phyloP scores from a whole-genome alignment of 108 stramenopile genomes.

The Discostella stelligeroides region DNA sequence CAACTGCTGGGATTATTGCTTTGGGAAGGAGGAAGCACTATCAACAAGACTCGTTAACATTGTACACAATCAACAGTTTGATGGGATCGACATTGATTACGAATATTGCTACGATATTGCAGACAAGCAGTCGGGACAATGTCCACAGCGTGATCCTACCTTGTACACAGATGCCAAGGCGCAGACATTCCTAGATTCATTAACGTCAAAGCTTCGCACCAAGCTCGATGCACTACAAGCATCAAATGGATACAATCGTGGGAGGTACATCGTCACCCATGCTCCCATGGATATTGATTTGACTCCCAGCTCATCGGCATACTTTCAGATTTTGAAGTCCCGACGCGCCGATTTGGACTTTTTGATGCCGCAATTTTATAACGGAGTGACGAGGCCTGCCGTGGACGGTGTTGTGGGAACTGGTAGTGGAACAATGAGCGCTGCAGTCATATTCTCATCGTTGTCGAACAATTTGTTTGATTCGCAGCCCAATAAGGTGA shows the following conservation, averaged over 20 bases:
- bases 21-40: conserved; percentile 55
- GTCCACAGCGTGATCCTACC: conserved; percentile 17
- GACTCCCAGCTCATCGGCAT: conserved; percentile 35
- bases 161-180: conserved; percentile 32
- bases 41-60: conserved; percentile 51
- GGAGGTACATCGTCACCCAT: conserved; percentile 53
- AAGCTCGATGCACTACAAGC: conserved; percentile 43
- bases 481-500: conserved; percentile 18
- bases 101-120: conserved; percentile 68
- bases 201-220: conserved; percentile 37
- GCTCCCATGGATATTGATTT: conserved; percentile 67
- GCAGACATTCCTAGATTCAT: conserved; percentile 26
- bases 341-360: conserved; percentile 45
- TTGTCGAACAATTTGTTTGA: conserved; percentile 25
- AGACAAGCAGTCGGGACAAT: conserved; percentile 32
- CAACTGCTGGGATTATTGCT: conserved; percentile 81
- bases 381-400: conserved; percentile 52
- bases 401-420: conserved; percentile 43
- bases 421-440: conserved; percentile 16
- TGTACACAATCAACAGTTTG: conserved; percentile 49
- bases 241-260: conserved; percentile 43
- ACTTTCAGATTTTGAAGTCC: conserved; percentile 51
- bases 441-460: conserved; percentile 37
- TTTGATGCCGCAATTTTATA: conserved; percentile 68
- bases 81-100: conserved; percentile 73